Base-by-base conservation (phyloP, 2,329 filamentous ascomycete genomes). In the Botrytis elliptica region DNA sequence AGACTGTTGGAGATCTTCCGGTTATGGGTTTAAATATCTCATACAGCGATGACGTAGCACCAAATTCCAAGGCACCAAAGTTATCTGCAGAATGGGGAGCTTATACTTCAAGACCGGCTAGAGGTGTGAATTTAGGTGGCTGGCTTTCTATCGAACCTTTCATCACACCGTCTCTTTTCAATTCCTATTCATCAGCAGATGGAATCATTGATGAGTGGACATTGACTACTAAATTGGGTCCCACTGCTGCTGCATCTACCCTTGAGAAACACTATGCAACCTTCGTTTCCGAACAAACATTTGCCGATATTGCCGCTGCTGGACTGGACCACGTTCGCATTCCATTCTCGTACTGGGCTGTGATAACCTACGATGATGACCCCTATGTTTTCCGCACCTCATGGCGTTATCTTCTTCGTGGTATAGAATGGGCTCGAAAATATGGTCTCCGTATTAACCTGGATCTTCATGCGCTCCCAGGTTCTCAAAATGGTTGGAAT, bases 291-390 rank as follows among this genome's bases (percentile, higher is more conserved):
- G 93, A 97, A 81, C 85, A 92, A 74, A 94, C 93, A 3, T 97
- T 98, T 82, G 86, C 87, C 73, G 92, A 95, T 59, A 98, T 99
- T 74, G 90, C 90, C 67, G 91, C 89, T 57, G 96, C 96, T 1
- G 96, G 96, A 0, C 89, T 99, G 64, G 96, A 99, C 81, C 96
- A 99, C 81, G 93, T 99, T n/a, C 92, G 96, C 72, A 98, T 99
- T 71, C 94, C 93, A 0, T 98, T 92, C 82, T 93, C 92, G 16
- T 99, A 99, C 85, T 99, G 96, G 96, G 94, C 95, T 0, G 91
- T 98, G 2, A 89, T 90, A 74, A 92, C 91, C 0, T 98, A 97
- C 82, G 90, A 93, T 42, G 90, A 87, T 62, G 96, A 99, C 80
- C 93, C 95, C 2, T 99, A 97, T 80, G 87, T 99, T 1, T 89